Evolutionary conservation across 2,329 filamentous ascomycete genomes (phyloP), one percentile per base, ranked within the genome.

Genomic region (Calonectria crousiana): DNA sequence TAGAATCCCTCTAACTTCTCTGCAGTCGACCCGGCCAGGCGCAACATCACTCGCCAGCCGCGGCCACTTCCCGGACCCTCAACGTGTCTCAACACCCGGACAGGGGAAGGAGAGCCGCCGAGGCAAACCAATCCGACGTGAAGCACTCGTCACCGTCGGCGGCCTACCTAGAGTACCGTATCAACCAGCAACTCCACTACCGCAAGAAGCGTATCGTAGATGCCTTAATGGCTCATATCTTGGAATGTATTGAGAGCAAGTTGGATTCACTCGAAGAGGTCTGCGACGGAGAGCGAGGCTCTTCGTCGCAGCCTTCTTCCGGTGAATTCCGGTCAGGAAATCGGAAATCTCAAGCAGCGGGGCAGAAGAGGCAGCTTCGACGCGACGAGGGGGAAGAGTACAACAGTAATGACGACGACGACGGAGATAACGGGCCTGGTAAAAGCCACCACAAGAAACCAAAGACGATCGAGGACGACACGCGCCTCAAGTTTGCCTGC

Each of bases 361-460:
- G 77, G 16, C 74, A 80, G 26, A 78, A 79, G 74, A 76, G 78
- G 23, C 72, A 76, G 23, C 71, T 73, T 47, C 71, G 70, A 1
- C 67, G 76, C 30, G 71, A 73, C 6, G 74, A 75, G n/a, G 58
- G 71, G 28, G 79, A 82, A 56, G 83, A 81, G 9, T 81, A 82
- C n/a, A 78, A 83, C n/a, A 53, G 64, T 23, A 69, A 74, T n/a
- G 77, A 76, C 68, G 76, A 74, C 26, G 77, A 76, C 68, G 76
- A 77, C 13, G 77, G 81, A 16, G 83, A 78, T 20, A 78, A 80
- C 23, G 79, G 79, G 8, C 81, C 78, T 11, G 80, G 82, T n/a
- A 82, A 82, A 71, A 82, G 82, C 32, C 77, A 77, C 58, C 81
- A 82, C 1, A 84, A 78, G 66, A 83, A 84, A 36, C 82, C 82